Evolutionary conservation across 495 filamentous ascomycete genomes (phyloP).

Genomic region (Xanthoparmelia taractica): DNA sequence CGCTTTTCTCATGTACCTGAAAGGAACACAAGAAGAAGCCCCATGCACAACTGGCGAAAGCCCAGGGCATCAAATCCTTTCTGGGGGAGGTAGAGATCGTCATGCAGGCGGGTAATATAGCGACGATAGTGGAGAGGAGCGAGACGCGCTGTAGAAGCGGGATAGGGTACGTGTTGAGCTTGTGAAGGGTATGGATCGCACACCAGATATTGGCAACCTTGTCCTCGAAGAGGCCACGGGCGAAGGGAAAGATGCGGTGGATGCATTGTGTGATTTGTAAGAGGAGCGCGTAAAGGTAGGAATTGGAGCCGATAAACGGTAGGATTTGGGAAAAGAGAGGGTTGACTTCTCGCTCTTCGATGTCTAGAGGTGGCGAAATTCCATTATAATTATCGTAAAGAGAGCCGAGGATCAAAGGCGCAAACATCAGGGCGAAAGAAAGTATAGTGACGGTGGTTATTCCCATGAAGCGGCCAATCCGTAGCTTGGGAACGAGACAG

Average conservation of each 20-base stretch:
- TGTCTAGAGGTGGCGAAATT: constrained; percentile 45
- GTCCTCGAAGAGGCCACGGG: constrained; percentile 91
- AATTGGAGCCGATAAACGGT: constrained; percentile 50
- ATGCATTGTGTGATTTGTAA: constrained; percentile 74
- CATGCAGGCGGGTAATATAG: constrained; percentile 69
- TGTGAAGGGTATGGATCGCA: constrained; percentile 77
- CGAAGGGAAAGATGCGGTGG: constrained; percentile 89
- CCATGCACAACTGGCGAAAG: constrained; percentile 77
- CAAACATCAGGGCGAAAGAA: constrained; percentile 66
- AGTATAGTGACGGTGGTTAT: constrained; percentile 65
- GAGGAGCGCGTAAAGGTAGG: constrained; percentile 60
- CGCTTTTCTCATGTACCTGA: constrained; percentile 97
- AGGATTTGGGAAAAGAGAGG: constrained; percentile 53
- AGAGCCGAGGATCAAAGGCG: constrained; percentile 61
- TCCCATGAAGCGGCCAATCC: constrained; percentile 58
- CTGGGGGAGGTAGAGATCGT: constrained; percentile 72
- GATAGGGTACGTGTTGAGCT: constrained; percentile 54
- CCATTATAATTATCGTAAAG: constrained; percentile 51
- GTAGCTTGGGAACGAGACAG: constrained; percentile 68
- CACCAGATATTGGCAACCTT: constrained; percentile 99
- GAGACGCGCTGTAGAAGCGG: constrained; percentile 65
- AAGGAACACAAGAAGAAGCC: constrained; percentile 96
- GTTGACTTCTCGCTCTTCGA: constrained; percentile 21
- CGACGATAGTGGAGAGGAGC: constrained; percentile 61
- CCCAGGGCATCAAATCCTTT: constrained; percentile 67